Percentiles rank a stretch among this genome's conserved stretches.
Evolutionary conservation across 2,329 filamentous ascomycete species (phyloP).

Genomic region (Nothopassalora personata): DNA sequence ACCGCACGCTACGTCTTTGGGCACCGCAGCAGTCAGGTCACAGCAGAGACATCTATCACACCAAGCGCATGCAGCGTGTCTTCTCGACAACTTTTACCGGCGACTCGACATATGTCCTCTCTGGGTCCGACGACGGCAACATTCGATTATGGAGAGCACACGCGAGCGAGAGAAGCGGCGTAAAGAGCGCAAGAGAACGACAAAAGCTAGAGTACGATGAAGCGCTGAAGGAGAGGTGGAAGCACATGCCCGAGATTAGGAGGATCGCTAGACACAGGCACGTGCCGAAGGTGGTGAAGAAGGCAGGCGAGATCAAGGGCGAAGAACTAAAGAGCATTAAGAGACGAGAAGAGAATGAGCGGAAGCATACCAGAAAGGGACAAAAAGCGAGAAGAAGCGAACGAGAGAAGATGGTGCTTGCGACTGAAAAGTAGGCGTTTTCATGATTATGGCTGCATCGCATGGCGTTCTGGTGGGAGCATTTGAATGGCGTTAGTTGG

Average conservation of each 20-base stretch:
- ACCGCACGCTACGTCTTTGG: constrained; percentile 84
- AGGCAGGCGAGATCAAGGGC: constrained; percentile 88
- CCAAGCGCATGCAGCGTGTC: constrained; percentile 94
- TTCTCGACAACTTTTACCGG: constrained; percentile 81
- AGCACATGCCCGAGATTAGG: constrained; percentile 93
- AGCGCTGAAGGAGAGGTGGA: constrained; percentile 74
- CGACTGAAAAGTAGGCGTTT: constrained; percentile 51
- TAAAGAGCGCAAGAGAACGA: constrained; percentile 79
- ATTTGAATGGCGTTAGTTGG: not conserved
- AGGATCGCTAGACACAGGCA: constrained; percentile 89
- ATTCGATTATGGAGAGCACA: constrained; percentile 83
- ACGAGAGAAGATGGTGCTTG: constrained; percentile 88
- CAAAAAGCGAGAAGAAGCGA: constrained; percentile 67
- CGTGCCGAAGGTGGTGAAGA: constrained; percentile 88
- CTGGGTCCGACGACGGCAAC: constrained; percentile 90
- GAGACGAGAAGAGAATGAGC: constrained; percentile 86
- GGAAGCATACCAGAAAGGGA: constrained; percentile 83
- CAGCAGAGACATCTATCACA: constrained; percentile 91
- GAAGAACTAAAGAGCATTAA: constrained; percentile 86
- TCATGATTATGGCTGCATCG: not conserved
- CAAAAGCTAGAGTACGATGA: constrained; percentile 90
- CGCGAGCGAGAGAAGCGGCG: constrained; percentile 73
- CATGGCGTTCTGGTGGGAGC: not conserved
- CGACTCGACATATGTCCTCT: constrained; percentile 83
- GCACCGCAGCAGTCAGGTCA: constrained; percentile 64